Evolutionary conservation across 306 rosid species (phyloP), one percentile per base, ranked within the genome.

Genomic region (Cucurbita pepo): DNA sequence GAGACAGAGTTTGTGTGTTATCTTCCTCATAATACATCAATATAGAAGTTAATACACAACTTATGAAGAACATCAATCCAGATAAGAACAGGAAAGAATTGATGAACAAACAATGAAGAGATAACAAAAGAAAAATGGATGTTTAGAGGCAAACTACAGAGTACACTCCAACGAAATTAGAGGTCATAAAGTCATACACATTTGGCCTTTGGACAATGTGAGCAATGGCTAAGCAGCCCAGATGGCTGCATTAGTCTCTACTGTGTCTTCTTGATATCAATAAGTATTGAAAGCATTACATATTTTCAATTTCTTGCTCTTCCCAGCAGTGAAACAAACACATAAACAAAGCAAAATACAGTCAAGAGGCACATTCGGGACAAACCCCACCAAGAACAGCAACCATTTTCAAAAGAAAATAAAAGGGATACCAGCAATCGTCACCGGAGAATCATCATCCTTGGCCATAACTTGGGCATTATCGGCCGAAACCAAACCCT

Each of bases 391-490:
- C 5, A 44, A 73, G 51, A 61, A 25, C 37, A 71, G 5, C 5
- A 41, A 41, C 45, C 63, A 21, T 63, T 57, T 13, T 43, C 50
- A 73, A 9, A 44, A 44, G 0, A 43, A 10, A 1, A 69, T 1
- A 25, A 22, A 69, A 47, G 22, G 72, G 77, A 72, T 85, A 92
- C 97, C 97, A 44, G 96, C 97, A 75, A 92, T 83, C 30, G 97
- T 92, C 25, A 92, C 96, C 30, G 88, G 97, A 79, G 97, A 92
- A 80, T 90, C 91, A 79, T 92, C 97, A n/a, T 88, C 96, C 80
- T 92, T 92, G 57, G 97, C 78, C 56, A 79, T 53, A 76, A 92
- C 88, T 22, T 78, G 84, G 51, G 76, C 83, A 62, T 56, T 55
- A 74, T 10, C 60, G n/a, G 71, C 65, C 1, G 81, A 77, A 72